These are phyloP conservation scores for Hypsizygus marmoreus DNA, from an alignment of 768 basidiomycete genomes.

Conservation along the genomic window DNA sequence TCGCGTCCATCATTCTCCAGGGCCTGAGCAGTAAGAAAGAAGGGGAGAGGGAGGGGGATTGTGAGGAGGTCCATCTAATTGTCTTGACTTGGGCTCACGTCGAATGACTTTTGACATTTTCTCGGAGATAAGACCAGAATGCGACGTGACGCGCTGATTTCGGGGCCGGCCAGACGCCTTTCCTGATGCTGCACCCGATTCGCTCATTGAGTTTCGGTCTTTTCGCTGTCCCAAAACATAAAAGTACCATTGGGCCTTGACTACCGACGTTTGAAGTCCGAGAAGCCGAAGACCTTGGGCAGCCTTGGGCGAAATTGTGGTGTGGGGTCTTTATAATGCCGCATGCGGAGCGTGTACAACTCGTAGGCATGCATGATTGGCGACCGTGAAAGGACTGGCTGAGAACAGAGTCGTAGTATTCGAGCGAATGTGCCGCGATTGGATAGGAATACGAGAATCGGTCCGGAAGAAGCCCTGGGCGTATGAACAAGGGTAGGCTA, in stretches of 20 bases:
- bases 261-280: constrained; percentile 7
- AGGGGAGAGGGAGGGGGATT: no score
- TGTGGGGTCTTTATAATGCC: neutral
- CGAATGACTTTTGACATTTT: neutral
- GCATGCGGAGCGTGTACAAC: neutral
- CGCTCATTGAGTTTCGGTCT: constrained; percentile 1
- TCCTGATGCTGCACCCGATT: constrained; percentile 4
- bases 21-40: no score
- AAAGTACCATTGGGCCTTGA: no score
- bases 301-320: neutral
- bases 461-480: no score
- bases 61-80: no score
- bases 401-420: neutral
- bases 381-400: neutral
- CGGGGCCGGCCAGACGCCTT: constrained; percentile 12
- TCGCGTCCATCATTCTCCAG: no score
- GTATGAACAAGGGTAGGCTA: neutral
- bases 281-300: constrained; percentile 7
- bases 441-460: neutral
- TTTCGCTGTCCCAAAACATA: neutral
- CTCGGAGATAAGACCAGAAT: constrained; percentile 13
- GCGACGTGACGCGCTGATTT: constrained; percentile 13
- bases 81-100: neutral
- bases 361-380: neutral
- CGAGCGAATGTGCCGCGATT: neutral